Conservation (phyloP, 305 asterid species). For the Solanum hybrid region DNA sequence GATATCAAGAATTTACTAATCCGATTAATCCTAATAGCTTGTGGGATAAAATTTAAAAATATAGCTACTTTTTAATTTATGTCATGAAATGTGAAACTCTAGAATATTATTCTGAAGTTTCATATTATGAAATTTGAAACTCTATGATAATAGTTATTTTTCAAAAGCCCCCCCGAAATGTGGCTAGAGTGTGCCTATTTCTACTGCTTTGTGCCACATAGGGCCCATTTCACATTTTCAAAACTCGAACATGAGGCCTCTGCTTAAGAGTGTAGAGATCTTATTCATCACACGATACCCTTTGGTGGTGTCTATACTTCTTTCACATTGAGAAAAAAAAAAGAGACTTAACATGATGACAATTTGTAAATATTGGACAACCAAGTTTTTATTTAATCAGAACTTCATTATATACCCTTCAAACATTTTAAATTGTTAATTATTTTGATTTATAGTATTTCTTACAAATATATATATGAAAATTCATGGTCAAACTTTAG, state of each 20-base stretch:
- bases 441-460: not conserved
- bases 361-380: not conserved
- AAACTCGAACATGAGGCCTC: not conserved
- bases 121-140: not conserved
- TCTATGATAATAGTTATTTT: not conserved
- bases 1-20: not conserved
- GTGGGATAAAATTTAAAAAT: not conserved
- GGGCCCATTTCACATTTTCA: not conserved
- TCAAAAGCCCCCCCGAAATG: not conserved
- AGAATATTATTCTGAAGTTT: not conserved
- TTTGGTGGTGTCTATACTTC: not conserved
- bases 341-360: not conserved
- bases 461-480: not conserved
- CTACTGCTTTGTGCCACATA: not conserved
- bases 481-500: not conserved
- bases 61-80: not conserved
- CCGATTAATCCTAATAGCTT: not conserved
- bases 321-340: not conserved
- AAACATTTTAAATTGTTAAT: not conserved
- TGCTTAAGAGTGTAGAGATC: not conserved
- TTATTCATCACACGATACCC: not conserved
- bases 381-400: not conserved
- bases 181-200: not conserved
- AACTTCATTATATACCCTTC: not conserved
- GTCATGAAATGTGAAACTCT: not conserved